A percentile compares a stretch with the other conserved stretches of the same genome.
These are phyloP conservation scores for Fusarium nematophilum DNA, from an alignment of 2,329 filamentous ascomycete species.

Conservation along the genomic window DNA sequence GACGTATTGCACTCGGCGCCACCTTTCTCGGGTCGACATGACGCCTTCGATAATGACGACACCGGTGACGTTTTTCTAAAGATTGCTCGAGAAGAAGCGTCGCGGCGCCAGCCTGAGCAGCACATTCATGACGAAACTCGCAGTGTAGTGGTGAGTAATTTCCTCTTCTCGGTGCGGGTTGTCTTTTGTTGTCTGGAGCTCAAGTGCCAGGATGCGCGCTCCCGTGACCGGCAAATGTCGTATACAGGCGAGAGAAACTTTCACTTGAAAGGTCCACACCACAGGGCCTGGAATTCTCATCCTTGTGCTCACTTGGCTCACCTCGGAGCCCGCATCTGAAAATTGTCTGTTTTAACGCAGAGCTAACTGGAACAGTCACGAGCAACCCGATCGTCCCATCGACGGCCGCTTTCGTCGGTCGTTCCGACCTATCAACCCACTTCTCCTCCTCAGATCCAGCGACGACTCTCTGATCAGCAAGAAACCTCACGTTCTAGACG, in stretches of 20 bases:
- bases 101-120: conserved; percentile 52
- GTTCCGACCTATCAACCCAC: conserved; percentile 60
- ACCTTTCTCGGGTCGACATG: conserved; percentile 51
- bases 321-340: conserved; percentile 1
- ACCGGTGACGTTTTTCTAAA: conserved; percentile 69
- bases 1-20: conserved; percentile 53
- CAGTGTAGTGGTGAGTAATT: conserved; percentile 59
- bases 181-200: conserved; percentile 16
- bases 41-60: conserved; percentile 59
- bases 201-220: conserved; percentile 18
- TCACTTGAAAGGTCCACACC: conserved; percentile 5
- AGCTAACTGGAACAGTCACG: conserved; percentile 56
- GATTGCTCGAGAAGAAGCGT: conserved; percentile 66
- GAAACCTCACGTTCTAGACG: conserved; percentile 55
- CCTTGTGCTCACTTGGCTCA: conserved; percentile 2
- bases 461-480: conserved; percentile 69
- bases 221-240: conserved; percentile 8
- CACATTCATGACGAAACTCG: conserved; percentile 49
- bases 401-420: conserved; percentile 65
- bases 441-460: conserved; percentile 62
- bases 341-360: conserved; percentile 11
- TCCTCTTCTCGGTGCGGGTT: conserved; percentile 10
- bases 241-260: conserved; percentile 1
- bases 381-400: conserved; percentile 58
- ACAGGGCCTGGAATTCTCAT: not conserved